Conservation (phyloP, 2,329 filamentous ascomycete species). For the Cladophialophora psammophila region DNA sequence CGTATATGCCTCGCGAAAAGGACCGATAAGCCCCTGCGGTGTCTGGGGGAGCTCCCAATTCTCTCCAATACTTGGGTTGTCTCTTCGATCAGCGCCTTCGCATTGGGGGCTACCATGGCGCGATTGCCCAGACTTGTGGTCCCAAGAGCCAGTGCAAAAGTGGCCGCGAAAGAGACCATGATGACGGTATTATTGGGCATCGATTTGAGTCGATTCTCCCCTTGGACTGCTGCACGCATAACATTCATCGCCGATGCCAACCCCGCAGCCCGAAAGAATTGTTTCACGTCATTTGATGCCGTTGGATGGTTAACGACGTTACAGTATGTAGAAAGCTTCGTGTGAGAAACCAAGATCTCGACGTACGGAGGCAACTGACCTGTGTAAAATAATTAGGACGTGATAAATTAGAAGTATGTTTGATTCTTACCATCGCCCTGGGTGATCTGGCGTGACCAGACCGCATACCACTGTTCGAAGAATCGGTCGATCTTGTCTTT, state of each 20-base stretch:
- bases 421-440: conserved; percentile 58
- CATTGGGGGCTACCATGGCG: conserved; percentile 66
- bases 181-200: conserved; percentile 82
- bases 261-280: conserved; percentile 75
- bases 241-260: conserved; percentile 77
- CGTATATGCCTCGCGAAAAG: conserved; percentile 65
- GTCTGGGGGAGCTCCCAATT: conserved; percentile 70
- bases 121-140: conserved; percentile 66
- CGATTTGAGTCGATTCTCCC: conserved; percentile 71
- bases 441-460: conserved; percentile 67
- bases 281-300: conserved; percentile 72
- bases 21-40: conserved; percentile 71
- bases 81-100: conserved; percentile 71
- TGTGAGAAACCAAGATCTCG: conserved; percentile 76
- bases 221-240: conserved; percentile 75
- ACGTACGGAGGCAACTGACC: conserved; percentile 70
- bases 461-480: conserved; percentile 70
- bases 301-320: conserved; percentile 78
- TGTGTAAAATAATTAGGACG: background rate
- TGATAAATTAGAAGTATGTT: background rate
- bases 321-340: conserved; percentile 75
- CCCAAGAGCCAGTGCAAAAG: conserved; percentile 68
- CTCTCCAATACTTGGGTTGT: conserved; percentile 72
- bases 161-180: conserved; percentile 79
- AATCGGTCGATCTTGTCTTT: conserved; percentile 69